Evolutionary conservation across 257 asterid genomes (phyloP).

Genomic region (Thymus quinquecostatus): DNA sequence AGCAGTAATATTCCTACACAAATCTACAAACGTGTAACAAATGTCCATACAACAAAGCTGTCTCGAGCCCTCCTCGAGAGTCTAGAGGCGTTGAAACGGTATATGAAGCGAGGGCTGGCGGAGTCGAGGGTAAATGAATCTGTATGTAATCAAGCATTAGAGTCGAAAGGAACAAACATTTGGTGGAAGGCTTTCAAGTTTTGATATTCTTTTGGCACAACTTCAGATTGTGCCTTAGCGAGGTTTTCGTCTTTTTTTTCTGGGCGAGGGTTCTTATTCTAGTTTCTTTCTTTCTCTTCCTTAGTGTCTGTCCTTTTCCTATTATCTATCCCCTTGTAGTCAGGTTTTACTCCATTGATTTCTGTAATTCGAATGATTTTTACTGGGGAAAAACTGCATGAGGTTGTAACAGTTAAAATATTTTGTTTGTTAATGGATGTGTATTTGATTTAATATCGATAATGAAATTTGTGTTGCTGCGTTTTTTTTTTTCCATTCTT

Average conservation of each 20-base stretch:
- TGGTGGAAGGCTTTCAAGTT: conserved; percentile 42
- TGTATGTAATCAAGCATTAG: conserved; percentile 40
- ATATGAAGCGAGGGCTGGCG: conserved; percentile 41
- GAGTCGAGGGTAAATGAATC: conserved; percentile 29
- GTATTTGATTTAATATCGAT: conserved; percentile 15
- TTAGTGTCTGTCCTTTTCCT: conserved; percentile 7
- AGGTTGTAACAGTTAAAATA: conserved; percentile 37
- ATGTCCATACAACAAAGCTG: conserved; percentile 39
- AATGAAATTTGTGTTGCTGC: neutral
- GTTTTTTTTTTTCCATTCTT: neutral
- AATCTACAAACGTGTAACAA: conserved; percentile 38
- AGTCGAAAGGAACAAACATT: conserved; percentile 22
- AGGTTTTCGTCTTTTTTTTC: conserved; percentile 35
- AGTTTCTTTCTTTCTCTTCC: conserved; percentile 24
- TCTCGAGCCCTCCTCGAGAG: conserved; percentile 17
- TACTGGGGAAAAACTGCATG: neutral
- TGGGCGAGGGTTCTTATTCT: conserved; percentile 38
- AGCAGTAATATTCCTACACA: conserved; percentile 30
- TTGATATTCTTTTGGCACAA: conserved; percentile 51
- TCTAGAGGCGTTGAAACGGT: conserved; percentile 26
- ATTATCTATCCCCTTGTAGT: conserved; percentile 22
- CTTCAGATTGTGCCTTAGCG: conserved; percentile 32
- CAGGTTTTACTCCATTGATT: conserved; percentile 35
- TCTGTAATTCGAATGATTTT: conserved; percentile 30
- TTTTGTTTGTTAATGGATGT: conserved; percentile 36